Conservation (phyloP, 352 stramenopile species). For the Pythium biforme region DNA sequence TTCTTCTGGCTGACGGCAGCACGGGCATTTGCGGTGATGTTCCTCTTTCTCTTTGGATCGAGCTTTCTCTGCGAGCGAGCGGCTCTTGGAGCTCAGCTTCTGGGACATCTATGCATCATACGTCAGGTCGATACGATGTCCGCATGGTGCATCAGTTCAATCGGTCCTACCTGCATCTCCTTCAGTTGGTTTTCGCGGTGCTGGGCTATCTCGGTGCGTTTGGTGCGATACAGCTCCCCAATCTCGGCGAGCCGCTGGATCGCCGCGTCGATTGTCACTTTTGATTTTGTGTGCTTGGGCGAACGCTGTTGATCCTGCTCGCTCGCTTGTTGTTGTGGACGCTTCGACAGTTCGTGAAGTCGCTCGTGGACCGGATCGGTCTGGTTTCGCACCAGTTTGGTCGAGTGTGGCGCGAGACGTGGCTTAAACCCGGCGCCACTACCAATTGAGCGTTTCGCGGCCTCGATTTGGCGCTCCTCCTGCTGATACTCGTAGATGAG, state of each 20-base stretch:
- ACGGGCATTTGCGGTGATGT: constrained; percentile 17
- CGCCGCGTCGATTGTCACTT: constrained; percentile 17
- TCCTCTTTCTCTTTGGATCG: constrained; percentile 6
- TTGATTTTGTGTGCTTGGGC: not conserved
- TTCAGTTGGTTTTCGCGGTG: constrained; percentile 33
- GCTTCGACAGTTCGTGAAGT: constrained; percentile 48
- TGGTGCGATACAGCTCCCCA: constrained; percentile 43
- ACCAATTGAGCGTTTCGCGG: constrained; percentile 6
- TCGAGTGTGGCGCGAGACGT: constrained; percentile 53
- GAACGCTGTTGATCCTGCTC: not conserved
- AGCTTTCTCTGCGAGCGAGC: constrained; percentile 36
- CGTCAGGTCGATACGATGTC: too few relatives aligned
- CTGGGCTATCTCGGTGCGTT: constrained; percentile 33
- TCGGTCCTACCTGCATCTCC: constrained; percentile 35
- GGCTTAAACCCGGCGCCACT: constrained; percentile 25
- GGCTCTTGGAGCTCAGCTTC: constrained; percentile 54
- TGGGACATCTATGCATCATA: constrained; percentile 27
- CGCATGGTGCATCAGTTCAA: not conserved
- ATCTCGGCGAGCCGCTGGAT: constrained; percentile 40
- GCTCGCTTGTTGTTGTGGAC: not conserved
- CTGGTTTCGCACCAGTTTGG: constrained; percentile 32
- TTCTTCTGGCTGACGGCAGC: constrained; percentile 14
- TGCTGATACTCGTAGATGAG: constrained; percentile 73
- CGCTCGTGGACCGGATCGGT: constrained; percentile 42
- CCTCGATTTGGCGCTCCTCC: constrained; percentile 39